These are phyloP conservation scores for Manihot esculenta DNA, from an alignment of 441 rosid genomes.

Conservation along the genomic window DNA sequence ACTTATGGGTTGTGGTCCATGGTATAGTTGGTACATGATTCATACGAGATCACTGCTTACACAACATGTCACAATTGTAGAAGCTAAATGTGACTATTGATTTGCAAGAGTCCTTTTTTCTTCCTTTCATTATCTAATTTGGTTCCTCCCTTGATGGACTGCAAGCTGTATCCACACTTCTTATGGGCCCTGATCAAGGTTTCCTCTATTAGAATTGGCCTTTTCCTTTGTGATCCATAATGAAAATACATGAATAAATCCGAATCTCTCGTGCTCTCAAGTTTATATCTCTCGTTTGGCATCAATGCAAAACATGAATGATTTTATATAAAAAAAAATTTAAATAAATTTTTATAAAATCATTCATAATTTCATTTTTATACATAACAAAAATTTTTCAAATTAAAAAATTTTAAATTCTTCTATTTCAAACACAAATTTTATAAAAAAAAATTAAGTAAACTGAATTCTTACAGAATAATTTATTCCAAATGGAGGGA, in stretches of 20 bases:
- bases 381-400: no score
- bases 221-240: neutral
- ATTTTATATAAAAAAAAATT: no score
- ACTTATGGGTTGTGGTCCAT: constrained; percentile 20
- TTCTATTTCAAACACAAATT: no score
- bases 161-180: constrained; percentile 13
- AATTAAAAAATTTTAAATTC: no score
- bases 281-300: no score
- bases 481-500: no score
- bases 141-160: constrained; percentile 6
- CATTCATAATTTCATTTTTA: no score
- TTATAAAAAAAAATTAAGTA: no score
- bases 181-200: constrained; percentile 12
- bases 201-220: constrained; percentile 13
- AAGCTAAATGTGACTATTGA: constrained; percentile 17
- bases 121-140: constrained; percentile 6
- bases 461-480: no score
- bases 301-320: no score
- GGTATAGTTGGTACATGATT: constrained; percentile 11
- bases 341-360: no score
- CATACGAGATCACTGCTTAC: constrained; percentile 20
- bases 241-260: neutral
- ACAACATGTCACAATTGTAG: constrained; percentile 11
- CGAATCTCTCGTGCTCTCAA: neutral
- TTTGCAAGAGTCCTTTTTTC: constrained; percentile 5